A percentile compares a stretch with the other conserved stretches of the same genome.
These are phyloP conservation scores for Globomyces pollinis-pini DNA, from an alignment of 192 early-diverging fungal genomes.

Conservation along the genomic window DNA sequence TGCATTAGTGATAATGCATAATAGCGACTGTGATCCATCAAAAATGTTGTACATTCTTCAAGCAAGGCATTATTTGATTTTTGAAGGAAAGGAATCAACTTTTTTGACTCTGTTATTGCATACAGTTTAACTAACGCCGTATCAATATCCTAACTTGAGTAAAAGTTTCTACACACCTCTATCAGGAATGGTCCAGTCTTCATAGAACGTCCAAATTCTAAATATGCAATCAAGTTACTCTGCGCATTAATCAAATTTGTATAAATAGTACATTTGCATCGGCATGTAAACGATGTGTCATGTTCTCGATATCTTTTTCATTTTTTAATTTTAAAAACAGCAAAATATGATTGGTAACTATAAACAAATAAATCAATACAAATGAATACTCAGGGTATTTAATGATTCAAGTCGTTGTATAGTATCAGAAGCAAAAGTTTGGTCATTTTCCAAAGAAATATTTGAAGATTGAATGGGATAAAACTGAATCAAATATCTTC, in stretches of 20 bases:
- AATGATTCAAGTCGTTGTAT: slow-evolving; percentile 2
- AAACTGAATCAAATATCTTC: not conserved
- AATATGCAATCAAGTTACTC: too few relatives aligned
- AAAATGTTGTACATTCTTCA: slow-evolving; percentile 34
- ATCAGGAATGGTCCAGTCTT: too few relatives aligned
- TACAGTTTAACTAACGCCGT: slow-evolving; percentile 45
- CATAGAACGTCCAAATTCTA: too few relatives aligned
- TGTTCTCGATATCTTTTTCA: too few relatives aligned
- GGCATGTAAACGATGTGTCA: too few relatives aligned
- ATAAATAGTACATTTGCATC: too few relatives aligned
- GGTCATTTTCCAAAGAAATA: not conserved
- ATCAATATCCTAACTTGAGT: slow-evolving; percentile 53
- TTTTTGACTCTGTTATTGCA: slow-evolving; percentile 11
- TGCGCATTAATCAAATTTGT: too few relatives aligned
- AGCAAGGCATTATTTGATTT: not conserved
- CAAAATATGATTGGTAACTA: too few relatives aligned
- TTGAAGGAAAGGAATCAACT: slow-evolving; percentile 17
- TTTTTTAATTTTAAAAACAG: too few relatives aligned
- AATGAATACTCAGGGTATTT: slow-evolving; percentile 6
- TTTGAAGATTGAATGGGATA: not conserved
- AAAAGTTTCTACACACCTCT: too few relatives aligned
- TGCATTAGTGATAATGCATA: slow-evolving; percentile 58
- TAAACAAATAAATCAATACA: slow-evolving; percentile 4
- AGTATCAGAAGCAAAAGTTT: slow-evolving; percentile 3
- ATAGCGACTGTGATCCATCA: slow-evolving; percentile 42